Conservation (phyloP, 1,139 yeast genomes). For the Arxiozyma slooffiae region DNA sequence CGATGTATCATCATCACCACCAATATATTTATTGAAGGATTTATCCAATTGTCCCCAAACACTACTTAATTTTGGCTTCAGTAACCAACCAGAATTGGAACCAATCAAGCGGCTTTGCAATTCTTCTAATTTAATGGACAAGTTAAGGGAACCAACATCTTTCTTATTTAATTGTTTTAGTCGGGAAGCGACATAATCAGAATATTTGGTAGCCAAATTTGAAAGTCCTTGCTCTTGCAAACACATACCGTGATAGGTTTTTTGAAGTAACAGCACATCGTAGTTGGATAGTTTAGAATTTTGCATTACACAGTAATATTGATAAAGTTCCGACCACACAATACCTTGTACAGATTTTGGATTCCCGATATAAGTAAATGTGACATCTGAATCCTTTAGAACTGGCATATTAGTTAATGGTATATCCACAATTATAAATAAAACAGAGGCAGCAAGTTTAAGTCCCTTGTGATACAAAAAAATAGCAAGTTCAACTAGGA, state of each 20-base stretch:
- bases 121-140: slow-evolving; percentile 17
- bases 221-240: slow-evolving; percentile 25
- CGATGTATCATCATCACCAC: slow-evolving; percentile 59
- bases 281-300: slow-evolving; percentile 20
- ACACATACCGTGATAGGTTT: slow-evolving; percentile 25
- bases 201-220: slow-evolving; percentile 24
- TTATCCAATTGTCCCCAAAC: slow-evolving; percentile 82
- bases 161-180: slow-evolving; percentile 21
- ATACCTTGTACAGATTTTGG: slow-evolving; percentile 21
- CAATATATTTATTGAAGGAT: slow-evolving; percentile 73
- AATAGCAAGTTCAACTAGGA: slow-evolving; percentile 47
- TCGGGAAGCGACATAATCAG: slow-evolving; percentile 17
- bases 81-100: slow-evolving; percentile 34
- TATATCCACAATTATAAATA: slow-evolving; percentile 42
- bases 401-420: slow-evolving; percentile 33
- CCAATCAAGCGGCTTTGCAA: slow-evolving; percentile 21
- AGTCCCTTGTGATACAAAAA: slow-evolving; percentile 37
- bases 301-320: slow-evolving; percentile 31
- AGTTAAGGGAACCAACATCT: slow-evolving; percentile 14
- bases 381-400: slow-evolving; percentile 16
- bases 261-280: slow-evolving; percentile 19
- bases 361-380: slow-evolving; percentile 22
- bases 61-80: slow-evolving; percentile 71
- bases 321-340: slow-evolving; percentile 52
- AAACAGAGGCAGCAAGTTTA: slow-evolving; percentile 36